Conservation (phyloP, 306 rosid genomes). For the Adenanthera pavonina region DNA sequence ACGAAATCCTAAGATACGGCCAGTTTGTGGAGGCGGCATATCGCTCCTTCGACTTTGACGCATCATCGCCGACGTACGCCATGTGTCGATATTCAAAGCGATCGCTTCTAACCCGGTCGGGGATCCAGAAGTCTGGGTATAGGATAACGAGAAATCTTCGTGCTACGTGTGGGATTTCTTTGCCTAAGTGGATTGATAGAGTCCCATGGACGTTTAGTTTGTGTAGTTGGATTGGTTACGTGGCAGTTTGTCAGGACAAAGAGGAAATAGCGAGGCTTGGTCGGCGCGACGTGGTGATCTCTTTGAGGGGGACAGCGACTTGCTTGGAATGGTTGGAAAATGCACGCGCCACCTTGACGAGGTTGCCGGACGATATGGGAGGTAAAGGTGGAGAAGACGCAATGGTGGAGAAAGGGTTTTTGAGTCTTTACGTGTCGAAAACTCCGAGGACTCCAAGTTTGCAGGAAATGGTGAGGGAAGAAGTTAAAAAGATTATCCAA, state of each 20-base stretch:
- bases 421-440: conserved; percentile 71
- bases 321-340: conserved; percentile 87
- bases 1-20: conserved; percentile 75
- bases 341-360: conserved; percentile 64
- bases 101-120: conserved; percentile 15
- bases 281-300: conserved; percentile 72
- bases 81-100: conserved; percentile 19
- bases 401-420: conserved; percentile 83
- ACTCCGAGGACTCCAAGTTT: conserved; percentile 49
- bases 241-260: conserved; percentile 66
- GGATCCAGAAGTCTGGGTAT: conserved; percentile 27
- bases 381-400: not conserved
- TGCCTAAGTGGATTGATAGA: conserved; percentile 31
- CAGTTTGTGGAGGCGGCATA: conserved; percentile 77
- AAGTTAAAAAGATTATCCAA: conserved; percentile 49
- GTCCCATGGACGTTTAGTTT: conserved; percentile 40
- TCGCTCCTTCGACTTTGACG: conserved; percentile 51
- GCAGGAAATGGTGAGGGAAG: conserved; percentile 65
- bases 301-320: conserved; percentile 76
- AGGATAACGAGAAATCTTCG: conserved; percentile 37
- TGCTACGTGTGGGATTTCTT: conserved; percentile 38
- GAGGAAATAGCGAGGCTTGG: conserved; percentile 66
- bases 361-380: conserved; percentile 25
- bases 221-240: conserved; percentile 85
- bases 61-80: conserved; percentile 41